Percentiles rank a stretch among this genome's conserved stretches.
Conservation (phyloP, 345 rosid genomes). For the Camelina neglecta region DNA sequence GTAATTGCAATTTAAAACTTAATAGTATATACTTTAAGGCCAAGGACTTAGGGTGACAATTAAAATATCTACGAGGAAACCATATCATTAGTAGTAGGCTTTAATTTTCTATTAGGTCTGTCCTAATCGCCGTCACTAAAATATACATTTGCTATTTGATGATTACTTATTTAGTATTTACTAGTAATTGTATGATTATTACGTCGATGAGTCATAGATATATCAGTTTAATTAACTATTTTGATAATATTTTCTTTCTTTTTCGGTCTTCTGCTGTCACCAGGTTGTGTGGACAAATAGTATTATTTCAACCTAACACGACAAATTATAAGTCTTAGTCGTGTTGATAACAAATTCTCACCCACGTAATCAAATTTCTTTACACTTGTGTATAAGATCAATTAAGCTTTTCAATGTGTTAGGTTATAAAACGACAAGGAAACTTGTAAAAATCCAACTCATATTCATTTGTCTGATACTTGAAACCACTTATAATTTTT, state of each 20-base stretch:
- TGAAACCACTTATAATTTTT: slow-evolving; percentile 14
- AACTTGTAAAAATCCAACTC: slow-evolving; percentile 16
- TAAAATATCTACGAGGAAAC: slow-evolving; percentile 24
- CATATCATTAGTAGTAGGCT: slow-evolving; percentile 11
- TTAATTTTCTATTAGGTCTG: slow-evolving; percentile 11
- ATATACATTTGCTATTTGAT: neutral
- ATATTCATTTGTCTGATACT: slow-evolving; percentile 25
- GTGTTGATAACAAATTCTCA: slow-evolving; percentile 39
- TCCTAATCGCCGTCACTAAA: slow-evolving; percentile 25
- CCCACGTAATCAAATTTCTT: slow-evolving; percentile 33
- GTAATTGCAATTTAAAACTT: neutral
- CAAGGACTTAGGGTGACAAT: neutral
- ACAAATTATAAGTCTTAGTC: slow-evolving; percentile 40
- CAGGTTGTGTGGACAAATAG: slow-evolving; percentile 37
- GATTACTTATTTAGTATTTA: slow-evolving; percentile 8
- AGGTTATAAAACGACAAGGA: slow-evolving; percentile 27
- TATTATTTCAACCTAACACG: slow-evolving; percentile 30
- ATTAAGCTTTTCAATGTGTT: slow-evolving; percentile 27
- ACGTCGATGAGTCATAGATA: slow-evolving; percentile 42
- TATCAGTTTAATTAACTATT: slow-evolving; percentile 11
- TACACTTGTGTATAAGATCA: slow-evolving; percentile 21
- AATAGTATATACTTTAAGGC: neutral
- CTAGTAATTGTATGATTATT: slow-evolving; percentile 22
- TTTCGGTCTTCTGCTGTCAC: slow-evolving; percentile 43
- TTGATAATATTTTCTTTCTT: slow-evolving; percentile 17